A percentile compares a stretch with the other conserved stretches of the same genome.
These are phyloP conservation scores for Turnera subulata DNA, from an alignment of 345 rosid species.

Conservation along the genomic window DNA sequence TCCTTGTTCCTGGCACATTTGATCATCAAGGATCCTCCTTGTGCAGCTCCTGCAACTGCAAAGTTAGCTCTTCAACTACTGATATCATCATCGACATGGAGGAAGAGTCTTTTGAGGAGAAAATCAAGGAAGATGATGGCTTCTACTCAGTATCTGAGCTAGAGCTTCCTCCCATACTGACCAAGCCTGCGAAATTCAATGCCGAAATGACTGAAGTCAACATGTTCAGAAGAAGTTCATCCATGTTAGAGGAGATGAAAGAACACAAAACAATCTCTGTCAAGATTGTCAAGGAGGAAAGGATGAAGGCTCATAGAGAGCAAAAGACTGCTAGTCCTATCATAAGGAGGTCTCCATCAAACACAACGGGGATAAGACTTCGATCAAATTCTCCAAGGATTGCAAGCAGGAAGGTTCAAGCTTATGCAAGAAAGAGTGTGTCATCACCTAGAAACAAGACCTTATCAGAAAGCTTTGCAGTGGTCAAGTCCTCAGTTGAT, in stretches of 20 bases:
- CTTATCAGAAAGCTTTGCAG: slow-evolving; percentile 51
- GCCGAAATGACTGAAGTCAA: slow-evolving; percentile 1
- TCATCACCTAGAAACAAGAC: slow-evolving; percentile 23
- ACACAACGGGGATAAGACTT: slow-evolving; percentile 58
- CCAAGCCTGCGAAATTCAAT: slow-evolving; percentile 7
- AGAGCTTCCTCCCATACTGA: slow-evolving; percentile 17
- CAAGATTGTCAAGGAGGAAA: slow-evolving; percentile 28
- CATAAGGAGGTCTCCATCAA: not conserved
- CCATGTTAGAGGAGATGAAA: not conserved
- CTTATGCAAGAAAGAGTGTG: slow-evolving; percentile 24
- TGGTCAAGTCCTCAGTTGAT: slow-evolving; percentile 71
- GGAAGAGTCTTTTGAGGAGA: slow-evolving; percentile 14
- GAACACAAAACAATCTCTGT: slow-evolving; percentile 17
- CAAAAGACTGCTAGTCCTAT: not conserved
- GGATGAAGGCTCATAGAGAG: slow-evolving; percentile 16
- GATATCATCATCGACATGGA: slow-evolving; percentile 46
- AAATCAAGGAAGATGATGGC: slow-evolving; percentile 13
- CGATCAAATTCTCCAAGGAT: slow-evolving; percentile 60
- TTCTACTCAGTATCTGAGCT: slow-evolving; percentile 19
- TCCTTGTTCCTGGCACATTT: slow-evolving; percentile 9
- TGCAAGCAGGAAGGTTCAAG: slow-evolving; percentile 12
- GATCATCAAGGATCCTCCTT: slow-evolving; percentile 14
- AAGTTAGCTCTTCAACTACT: slow-evolving; percentile 27
- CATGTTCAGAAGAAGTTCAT: slow-evolving; percentile 9
- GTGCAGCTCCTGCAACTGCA: slow-evolving; percentile 25